phyloP scores from a whole-genome alignment of 225 moss, liverwort and hornwort genomes.

The Sphagnum contortum region DNA sequence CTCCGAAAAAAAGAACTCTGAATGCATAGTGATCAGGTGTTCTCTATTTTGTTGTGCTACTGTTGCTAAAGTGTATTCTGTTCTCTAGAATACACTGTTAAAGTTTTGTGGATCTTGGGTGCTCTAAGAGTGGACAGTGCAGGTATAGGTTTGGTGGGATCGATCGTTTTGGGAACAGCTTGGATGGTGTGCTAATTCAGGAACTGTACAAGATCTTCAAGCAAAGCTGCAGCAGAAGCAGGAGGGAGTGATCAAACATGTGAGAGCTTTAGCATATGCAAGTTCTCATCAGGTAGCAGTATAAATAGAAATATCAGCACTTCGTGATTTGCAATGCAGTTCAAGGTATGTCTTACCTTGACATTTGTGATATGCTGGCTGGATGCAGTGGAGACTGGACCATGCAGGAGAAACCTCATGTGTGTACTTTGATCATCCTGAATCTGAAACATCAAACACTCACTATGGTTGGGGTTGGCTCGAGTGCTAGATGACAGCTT shows the following conservation, averaged over 20 bases:
- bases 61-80: no score
- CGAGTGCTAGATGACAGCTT: conserved; percentile 90
- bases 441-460: conserved; percentile 38
- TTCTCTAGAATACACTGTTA: no score
- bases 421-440: conserved; percentile 54
- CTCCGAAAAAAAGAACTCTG: no score
- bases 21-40: no score
- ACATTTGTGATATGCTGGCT: background rate
- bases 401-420: conserved; percentile 22
- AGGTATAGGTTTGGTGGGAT: no score
- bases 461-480: conserved; percentile 99
- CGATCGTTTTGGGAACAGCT: conserved; percentile 6
- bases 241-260: conserved; percentile 72
- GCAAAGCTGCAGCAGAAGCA: conserved; percentile 74
- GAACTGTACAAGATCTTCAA: conserved; percentile 66
- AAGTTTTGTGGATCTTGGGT: no score
- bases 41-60: no score
- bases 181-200: conserved; percentile 74
- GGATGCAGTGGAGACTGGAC: conserved; percentile 58
- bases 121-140: no score
- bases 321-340: no score
- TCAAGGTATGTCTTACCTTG: no score
- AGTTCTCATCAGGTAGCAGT: conserved; percentile 46
- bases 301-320: no score
- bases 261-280: conserved; percentile 87